Evolutionary conservation across 148 eudicot species (phyloP).

Genomic region (Polygonum aviculare): DNA sequence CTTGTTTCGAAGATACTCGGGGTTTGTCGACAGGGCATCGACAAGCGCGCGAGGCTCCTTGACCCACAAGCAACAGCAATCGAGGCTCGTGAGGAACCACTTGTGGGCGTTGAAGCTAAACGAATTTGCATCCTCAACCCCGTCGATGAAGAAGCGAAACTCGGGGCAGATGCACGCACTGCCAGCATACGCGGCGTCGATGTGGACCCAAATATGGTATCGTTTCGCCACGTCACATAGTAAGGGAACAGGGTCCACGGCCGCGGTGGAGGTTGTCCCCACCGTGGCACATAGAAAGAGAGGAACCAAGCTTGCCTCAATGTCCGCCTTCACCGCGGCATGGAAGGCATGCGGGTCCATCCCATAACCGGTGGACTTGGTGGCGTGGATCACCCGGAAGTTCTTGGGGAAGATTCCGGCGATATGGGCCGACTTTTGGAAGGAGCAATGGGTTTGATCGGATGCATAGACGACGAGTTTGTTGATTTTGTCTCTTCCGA

Average conservation of each 20-base stretch:
- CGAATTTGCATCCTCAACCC: conserved; percentile 33
- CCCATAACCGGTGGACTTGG: conserved; percentile 9
- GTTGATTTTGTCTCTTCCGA: conserved; percentile 23
- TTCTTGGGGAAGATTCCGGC: conserved; percentile 40
- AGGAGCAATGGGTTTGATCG: conserved; percentile 43
- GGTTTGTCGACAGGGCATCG: conserved; percentile 31
- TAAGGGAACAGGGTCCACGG: conserved; percentile 22
- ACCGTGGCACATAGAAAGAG: conserved; percentile 30
- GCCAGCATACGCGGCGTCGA: conserved; percentile 58
- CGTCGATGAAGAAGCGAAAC: conserved; percentile 27
- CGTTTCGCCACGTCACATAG: conserved; percentile 26
- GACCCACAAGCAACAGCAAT: conserved; percentile 49
- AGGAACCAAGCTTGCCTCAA: conserved; percentile 22
- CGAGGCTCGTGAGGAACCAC: conserved; percentile 46
- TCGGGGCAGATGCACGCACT: conserved; percentile 55
- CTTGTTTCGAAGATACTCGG: conserved; percentile 41
- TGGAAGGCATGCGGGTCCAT: conserved; percentile 15
- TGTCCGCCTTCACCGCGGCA: conserved; percentile 15
- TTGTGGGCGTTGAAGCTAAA: conserved; percentile 58
- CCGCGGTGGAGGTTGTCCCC: conserved; percentile 34
- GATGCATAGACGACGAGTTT: conserved; percentile 45
- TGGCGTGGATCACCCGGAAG: conserved; percentile 25
- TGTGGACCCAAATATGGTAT: conserved; percentile 33
- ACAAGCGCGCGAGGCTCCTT: conserved; percentile 30
- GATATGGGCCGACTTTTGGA: conserved; percentile 34